Conservation (phyloP, 371 early-diverging fungal species). For the Rhizopus sp. region DNA sequence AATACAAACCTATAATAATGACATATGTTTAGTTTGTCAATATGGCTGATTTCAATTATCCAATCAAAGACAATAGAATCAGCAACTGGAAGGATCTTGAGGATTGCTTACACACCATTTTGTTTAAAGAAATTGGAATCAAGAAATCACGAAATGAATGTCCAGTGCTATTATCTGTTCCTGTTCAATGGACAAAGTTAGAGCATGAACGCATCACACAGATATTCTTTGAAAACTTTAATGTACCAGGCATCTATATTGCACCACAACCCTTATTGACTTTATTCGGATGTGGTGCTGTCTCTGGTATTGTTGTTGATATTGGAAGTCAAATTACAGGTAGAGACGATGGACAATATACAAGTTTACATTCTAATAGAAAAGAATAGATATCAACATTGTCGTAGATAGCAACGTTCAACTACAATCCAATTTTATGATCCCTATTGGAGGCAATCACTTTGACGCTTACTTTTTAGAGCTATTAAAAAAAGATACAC, state of each 20-base stretch:
- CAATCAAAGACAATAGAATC: slow-evolving; percentile 64
- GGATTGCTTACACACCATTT: slow-evolving; percentile 73
- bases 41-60: slow-evolving; percentile 50
- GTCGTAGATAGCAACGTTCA: slow-evolving; percentile 71
- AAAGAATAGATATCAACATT: slow-evolving; percentile 65
- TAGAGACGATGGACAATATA: slow-evolving; percentile 12
- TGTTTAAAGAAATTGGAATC: slow-evolving; percentile 77
- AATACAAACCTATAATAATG: slow-evolving; percentile 7
- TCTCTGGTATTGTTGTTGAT: slow-evolving; percentile 89
- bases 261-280: slow-evolving; percentile 83
- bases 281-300: slow-evolving; percentile 76
- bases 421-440: slow-evolving; percentile 56
- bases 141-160: slow-evolving; percentile 76
- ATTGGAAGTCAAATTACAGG: slow-evolving; percentile 81
- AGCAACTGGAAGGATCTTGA: slow-evolving; percentile 79
- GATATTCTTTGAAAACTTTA: slow-evolving; percentile 89
- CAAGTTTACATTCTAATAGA: neutral
- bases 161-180: slow-evolving; percentile 78
- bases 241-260: slow-evolving; percentile 85
- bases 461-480: slow-evolving; percentile 63
- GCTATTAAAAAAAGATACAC: slow-evolving; percentile 58
- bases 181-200: slow-evolving; percentile 80
- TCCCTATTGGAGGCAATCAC: slow-evolving; percentile 71
- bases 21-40: slow-evolving; percentile 26
- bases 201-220: slow-evolving; percentile 83